Evolutionary conservation across 176 grass and related monocot species (phyloP).

Genomic region (Aegilops tauschii): DNA sequence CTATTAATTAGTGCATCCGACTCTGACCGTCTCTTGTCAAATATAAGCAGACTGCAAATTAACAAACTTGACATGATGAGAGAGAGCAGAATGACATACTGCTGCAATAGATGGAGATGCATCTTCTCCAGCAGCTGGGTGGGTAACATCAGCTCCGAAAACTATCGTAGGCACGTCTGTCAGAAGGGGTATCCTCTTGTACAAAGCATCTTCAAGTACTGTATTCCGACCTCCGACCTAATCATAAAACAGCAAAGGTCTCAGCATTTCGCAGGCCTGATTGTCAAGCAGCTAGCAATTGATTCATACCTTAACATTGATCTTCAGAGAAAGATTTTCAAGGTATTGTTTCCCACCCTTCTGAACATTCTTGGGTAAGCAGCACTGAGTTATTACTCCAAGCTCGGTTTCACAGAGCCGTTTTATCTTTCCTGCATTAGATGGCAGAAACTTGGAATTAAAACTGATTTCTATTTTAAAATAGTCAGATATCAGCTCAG

Average conservation of each 20-base stretch:
- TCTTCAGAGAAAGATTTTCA: constrained; percentile 79
- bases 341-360: constrained; percentile 59
- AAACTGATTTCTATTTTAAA: neutral
- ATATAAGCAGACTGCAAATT: neutral
- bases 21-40: neutral
- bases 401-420: constrained; percentile 72
- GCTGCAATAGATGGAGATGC: constrained; percentile 69
- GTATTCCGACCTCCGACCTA: constrained; percentile 73
- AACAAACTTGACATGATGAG: neutral
- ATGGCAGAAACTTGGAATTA: neutral
- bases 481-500: neutral
- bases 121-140: constrained; percentile 68
- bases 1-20: neutral
- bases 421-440: constrained; percentile 56
- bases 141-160: constrained; percentile 85
- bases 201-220: constrained; percentile 58
- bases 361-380: constrained; percentile 46
- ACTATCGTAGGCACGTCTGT: constrained; percentile 67
- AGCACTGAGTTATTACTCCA: constrained; percentile 71
- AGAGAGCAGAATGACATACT: constrained; percentile 18
- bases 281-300: neutral
- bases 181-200: constrained; percentile 43
- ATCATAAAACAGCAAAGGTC: neutral
- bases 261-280: neutral
- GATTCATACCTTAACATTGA: constrained; percentile 78